Evolutionary conservation across 495 filamentous ascomycete genomes (phyloP), one percentile per base, ranked within the genome.

Genomic region (Staphylotrichum longicolle): DNA sequence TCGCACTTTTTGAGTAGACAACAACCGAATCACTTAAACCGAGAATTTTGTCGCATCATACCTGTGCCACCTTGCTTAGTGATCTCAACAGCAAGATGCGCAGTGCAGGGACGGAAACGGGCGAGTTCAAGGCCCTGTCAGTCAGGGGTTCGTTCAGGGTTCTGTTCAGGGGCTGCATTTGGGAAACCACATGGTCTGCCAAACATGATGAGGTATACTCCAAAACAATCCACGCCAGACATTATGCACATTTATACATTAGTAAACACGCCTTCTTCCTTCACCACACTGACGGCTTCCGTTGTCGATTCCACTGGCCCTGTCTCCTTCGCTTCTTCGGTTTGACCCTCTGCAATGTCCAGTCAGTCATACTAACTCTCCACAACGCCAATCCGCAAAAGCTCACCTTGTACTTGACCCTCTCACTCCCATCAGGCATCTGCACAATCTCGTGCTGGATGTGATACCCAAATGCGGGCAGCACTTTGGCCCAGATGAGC

Each of bases 401-500:
- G 60, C 69, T 63, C 55, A 71, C 71, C 65, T 68, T 75, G 48
- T 73, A 75, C 58, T 71, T 73, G 20, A 75, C 72, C 12, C 72
- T 63, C 66, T 76, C 74, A 54, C 73, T 76, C 12, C 74, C 74
- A 41, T 76, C 74, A 15, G 73, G 74, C 65, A 76, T 61, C 61
- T 71, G 66, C 49, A 75, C 67, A 53, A 76, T 67, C 67, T 76
- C 73, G 45, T 76, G 74, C 54, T 74, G 69, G 46, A 76, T 75
- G 5, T 70, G 65, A 49, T 72, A 74, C 20, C 78, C 78, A 61
- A 80, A 57, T 33, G 63, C 68, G 20, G 78, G 78, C 58, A 77
- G 63, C 48, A 78, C 49, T 57, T 73, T 71, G 20, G 78, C 78
- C 78, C 78, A 80, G 15, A 75, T 53, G 32, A 77, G 50, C 78